A percentile compares a stretch with the other conserved stretches of the same genome.
Conservation (phyloP, 2,329 filamentous ascomycete species). For the Colletotrichum echinochloae region DNA sequence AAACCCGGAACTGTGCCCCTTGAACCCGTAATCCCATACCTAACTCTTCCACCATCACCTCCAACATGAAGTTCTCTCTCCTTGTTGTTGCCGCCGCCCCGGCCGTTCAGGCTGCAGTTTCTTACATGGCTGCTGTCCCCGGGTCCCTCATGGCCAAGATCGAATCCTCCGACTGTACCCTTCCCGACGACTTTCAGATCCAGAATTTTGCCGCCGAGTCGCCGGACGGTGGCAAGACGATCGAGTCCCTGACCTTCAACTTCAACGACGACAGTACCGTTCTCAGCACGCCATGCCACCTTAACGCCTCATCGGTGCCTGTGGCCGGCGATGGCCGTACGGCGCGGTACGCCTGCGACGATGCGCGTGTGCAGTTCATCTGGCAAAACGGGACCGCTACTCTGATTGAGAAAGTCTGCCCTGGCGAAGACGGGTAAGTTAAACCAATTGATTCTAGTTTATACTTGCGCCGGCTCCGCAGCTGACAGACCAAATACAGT, state of each 20-base stretch:
- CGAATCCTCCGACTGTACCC: slow-evolving; percentile 47
- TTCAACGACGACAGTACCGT: slow-evolving; percentile 56
- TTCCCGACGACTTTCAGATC: slow-evolving; percentile 55
- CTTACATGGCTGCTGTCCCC: slow-evolving; percentile 42
- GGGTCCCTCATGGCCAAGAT: slow-evolving; percentile 38
- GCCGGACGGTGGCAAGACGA: slow-evolving; percentile 49
- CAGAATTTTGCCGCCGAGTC: slow-evolving; percentile 51
- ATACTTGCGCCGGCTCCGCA: not conserved
- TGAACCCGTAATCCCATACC: no score
- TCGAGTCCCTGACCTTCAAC: slow-evolving; percentile 53
- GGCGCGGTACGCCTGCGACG: slow-evolving; percentile 58
- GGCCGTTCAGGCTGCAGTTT: slow-evolving; percentile 36
- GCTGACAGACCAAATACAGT: slow-evolving; percentile 41
- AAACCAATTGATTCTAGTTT: not conserved
- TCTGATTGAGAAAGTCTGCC: slow-evolving; percentile 60
- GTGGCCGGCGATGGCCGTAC: slow-evolving; percentile 48
- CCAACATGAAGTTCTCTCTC: slow-evolving; percentile 36
- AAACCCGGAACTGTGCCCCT: not conserved
- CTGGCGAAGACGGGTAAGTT: slow-evolving; percentile 51
- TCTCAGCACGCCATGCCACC: slow-evolving; percentile 56
- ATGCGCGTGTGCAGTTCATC: slow-evolving; percentile 57
- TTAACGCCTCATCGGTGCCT: slow-evolving; percentile 56
- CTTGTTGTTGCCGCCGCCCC: slow-evolving; percentile 41
- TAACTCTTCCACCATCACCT: not conserved
- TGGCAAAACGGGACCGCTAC: slow-evolving; percentile 53